A percentile compares a stretch with the other conserved stretches of the same genome.
Conservation (phyloP, 2,329 filamentous ascomycete genomes). For the Chalaropsis ovoidea region DNA sequence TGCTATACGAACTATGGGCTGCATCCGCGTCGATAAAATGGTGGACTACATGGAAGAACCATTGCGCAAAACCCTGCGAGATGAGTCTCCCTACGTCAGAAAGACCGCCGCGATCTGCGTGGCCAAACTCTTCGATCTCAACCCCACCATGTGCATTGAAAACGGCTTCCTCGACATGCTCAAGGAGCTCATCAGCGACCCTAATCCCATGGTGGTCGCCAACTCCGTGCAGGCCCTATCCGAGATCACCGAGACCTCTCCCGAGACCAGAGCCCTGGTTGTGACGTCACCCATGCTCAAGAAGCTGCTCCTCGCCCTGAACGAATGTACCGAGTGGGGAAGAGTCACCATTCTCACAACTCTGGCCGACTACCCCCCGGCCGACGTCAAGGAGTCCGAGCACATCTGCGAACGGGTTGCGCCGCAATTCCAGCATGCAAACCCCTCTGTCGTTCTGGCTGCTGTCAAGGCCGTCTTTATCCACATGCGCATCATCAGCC, state of each 20-base stretch:
- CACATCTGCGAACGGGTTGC: conserved; percentile 95
- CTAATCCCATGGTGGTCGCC: conserved; percentile 97
- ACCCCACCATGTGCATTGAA: conserved; percentile 83
- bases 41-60: conserved; percentile 99
- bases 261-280: conserved; percentile 77
- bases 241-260: conserved; percentile 82
- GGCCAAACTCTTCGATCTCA: conserved; percentile 93
- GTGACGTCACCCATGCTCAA: conserved; percentile 77
- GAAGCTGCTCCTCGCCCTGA: conserved; percentile 91
- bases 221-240: conserved; percentile 91
- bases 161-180: conserved; percentile 91
- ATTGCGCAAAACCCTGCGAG: conserved; percentile 83
- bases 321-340: conserved; percentile 98
- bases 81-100: conserved; percentile 95
- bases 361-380: conserved; percentile 73
- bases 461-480: conserved; percentile 96
- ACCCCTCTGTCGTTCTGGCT: conserved; percentile 91
- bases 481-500: conserved; percentile 78
- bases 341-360: conserved; percentile 86
- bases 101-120: conserved; percentile 98
- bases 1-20: conserved; percentile 96
- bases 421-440: conserved; percentile 97
- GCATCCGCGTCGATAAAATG: conserved; percentile 98
- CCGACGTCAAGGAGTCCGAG: conserved; percentile 90
- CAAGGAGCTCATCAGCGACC: conserved; percentile 92